Evolutionary conservation across 257 asterid species (phyloP).

Genomic region (Nicotiana attenuata): DNA sequence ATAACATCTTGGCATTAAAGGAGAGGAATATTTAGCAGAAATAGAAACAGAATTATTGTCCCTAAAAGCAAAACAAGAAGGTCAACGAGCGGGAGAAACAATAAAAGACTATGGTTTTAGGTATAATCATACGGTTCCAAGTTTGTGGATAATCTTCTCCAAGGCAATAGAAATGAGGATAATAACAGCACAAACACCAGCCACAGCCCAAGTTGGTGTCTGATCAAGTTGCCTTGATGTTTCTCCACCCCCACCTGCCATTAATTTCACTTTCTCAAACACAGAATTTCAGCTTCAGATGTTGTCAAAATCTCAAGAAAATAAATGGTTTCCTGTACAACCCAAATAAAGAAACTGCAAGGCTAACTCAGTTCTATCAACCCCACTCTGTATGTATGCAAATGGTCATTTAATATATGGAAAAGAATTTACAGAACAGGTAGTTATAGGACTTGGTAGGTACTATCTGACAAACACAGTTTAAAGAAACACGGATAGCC

Average conservation of each 20-base stretch:
- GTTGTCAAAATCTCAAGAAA: background rate
- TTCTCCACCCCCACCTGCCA: slow-evolving; percentile 44
- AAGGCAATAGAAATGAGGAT: slow-evolving; percentile 64
- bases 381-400: no score
- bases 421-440: background rate
- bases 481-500: background rate
- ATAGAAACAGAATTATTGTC: background rate
- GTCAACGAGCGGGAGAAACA: background rate
- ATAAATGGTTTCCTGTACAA: background rate
- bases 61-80: background rate
- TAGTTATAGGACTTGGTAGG: background rate
- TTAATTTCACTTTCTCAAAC: slow-evolving; percentile 8
- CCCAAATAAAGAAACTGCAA: background rate
- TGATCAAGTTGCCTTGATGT: slow-evolving; percentile 50
- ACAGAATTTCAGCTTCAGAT: background rate
- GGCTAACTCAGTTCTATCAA: no score
- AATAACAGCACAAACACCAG: slow-evolving; percentile 74
- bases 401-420: background rate
- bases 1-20: background rate
- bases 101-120: background rate
- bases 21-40: background rate
- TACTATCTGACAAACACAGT: background rate
- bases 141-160: slow-evolving; percentile 73
- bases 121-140: slow-evolving; percentile 43
- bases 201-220: slow-evolving; percentile 93